These are phyloP conservation scores for Gardenia jasminoides DNA, from an alignment of 257 asterid genomes.

Conservation along the genomic window DNA sequence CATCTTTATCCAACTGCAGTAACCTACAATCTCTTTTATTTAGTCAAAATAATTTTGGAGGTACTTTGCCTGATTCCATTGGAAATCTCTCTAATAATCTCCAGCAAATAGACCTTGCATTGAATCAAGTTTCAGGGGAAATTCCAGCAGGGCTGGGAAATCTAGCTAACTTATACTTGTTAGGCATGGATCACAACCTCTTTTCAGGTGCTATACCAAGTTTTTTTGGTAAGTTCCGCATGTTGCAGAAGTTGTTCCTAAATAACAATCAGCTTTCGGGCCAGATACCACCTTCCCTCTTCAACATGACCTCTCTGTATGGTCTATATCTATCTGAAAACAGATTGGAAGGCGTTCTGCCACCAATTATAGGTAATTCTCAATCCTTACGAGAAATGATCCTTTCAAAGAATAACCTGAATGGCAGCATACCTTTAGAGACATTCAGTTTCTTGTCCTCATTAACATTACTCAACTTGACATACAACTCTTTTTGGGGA, in stretches of 20 bases:
- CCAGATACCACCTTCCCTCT: slow-evolving; percentile 19
- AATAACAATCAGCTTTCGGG: slow-evolving; percentile 20
- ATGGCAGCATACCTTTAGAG: slow-evolving; percentile 16
- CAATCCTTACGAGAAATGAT: slow-evolving; percentile 12
- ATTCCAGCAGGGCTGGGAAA: slow-evolving; percentile 32
- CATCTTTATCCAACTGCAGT: slow-evolving; percentile 36
- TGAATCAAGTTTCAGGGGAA: slow-evolving; percentile 37
- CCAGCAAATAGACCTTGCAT: slow-evolving; percentile 9
- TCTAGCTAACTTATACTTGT: slow-evolving; percentile 23
- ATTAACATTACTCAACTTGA: slow-evolving; percentile 12
- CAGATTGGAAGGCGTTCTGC: slow-evolving; percentile 21
- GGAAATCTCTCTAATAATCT: slow-evolving; percentile 35
- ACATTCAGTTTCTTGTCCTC: slow-evolving; percentile 11
- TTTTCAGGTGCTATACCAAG: slow-evolving; percentile 32
- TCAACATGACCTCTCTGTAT: slow-evolving; percentile 14
- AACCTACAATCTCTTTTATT: slow-evolving; percentile 15
- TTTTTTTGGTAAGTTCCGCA: slow-evolving; percentile 24
- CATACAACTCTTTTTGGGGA: slow-evolving; percentile 11
- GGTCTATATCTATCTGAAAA: slow-evolving; percentile 15
- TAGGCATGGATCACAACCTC: slow-evolving; percentile 23
- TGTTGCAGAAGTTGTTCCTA: slow-evolving; percentile 27
- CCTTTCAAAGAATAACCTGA: slow-evolving; percentile 13
- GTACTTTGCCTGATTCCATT: slow-evolving; percentile 31
- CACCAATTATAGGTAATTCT: slow-evolving; percentile 5
- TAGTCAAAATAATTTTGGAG: slow-evolving; percentile 28